Evolutionary conservation across 1,284 basidiomycete species (phyloP).

Genomic region (Trichosporon sp.): DNA sequence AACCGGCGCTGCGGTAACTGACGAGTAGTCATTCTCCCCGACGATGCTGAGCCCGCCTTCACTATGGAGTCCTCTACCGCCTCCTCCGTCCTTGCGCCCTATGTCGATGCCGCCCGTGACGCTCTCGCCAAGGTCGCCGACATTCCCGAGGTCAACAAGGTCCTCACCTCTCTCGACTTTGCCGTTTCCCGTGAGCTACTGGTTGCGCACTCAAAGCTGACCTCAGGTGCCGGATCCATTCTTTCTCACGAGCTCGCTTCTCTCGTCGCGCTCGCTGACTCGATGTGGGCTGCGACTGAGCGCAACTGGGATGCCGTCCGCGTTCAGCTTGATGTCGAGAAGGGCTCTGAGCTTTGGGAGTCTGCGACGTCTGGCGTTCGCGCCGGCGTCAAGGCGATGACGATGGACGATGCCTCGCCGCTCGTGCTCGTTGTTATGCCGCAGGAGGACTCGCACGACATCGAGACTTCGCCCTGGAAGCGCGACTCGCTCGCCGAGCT

Average conservation of each 20-base stretch:
- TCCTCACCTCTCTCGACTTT: constrained; percentile 17
- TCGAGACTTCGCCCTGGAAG: constrained; percentile 2
- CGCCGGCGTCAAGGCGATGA: constrained; percentile 46
- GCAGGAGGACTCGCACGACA: background rate
- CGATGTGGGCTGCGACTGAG: constrained; percentile 27
- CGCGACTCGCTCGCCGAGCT: constrained; percentile 20
- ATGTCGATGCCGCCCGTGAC: constrained; percentile 12
- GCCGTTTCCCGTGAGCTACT: constrained; percentile 7
- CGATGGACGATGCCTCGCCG: constrained; percentile 38
- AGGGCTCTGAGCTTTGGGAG: constrained; percentile 35
- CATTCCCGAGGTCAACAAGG: constrained; percentile 16
- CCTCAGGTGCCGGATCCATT: constrained; percentile 35
- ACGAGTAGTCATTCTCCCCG: background rate
- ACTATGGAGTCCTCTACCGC: constrained; percentile 12
- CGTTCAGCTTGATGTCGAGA: constrained; percentile 34
- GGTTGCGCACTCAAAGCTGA: constrained; percentile 10
- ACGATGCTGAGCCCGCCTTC: constrained; percentile 12
- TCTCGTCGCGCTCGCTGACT: constrained; percentile 42
- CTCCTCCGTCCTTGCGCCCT: constrained; percentile 15
- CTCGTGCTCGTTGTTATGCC: constrained; percentile 43
- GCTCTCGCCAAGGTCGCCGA: constrained; percentile 7
- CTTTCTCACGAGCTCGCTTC: constrained; percentile 44
- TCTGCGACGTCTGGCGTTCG: constrained; percentile 37
- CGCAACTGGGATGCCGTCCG: constrained; percentile 42
- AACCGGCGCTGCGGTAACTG: background rate